Percentiles rank a stretch among this genome's conserved stretches.
phyloP scores from a whole-genome alignment of 257 asterid genomes.

The Handroanthus guayacan region DNA sequence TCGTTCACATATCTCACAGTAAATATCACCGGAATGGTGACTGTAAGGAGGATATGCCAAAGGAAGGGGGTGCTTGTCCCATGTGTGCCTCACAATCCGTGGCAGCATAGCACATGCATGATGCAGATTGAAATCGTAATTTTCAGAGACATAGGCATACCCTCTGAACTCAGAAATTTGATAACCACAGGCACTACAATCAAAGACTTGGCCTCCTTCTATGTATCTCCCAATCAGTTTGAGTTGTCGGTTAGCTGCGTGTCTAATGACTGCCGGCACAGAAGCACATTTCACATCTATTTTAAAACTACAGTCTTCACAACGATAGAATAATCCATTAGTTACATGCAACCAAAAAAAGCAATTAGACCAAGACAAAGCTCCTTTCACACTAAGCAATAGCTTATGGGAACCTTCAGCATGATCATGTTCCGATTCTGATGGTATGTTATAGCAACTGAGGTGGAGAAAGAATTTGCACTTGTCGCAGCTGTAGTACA shows the following conservation, averaged over 20 bases:
- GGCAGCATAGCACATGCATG: neutral
- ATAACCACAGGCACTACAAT: neutral
- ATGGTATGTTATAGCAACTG: neutral
- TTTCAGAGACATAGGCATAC: neutral
- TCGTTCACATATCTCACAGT: neutral
- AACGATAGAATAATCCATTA: neutral
- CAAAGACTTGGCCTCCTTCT: neutral
- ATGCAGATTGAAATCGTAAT: neutral
- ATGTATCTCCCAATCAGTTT: neutral
- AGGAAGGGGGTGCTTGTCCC: neutral
- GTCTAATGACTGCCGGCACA: neutral
- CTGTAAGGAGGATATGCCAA: neutral
- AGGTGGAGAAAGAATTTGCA: neutral
- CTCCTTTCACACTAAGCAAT: neutral
- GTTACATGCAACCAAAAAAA: neutral
- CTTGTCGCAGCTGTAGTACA: neutral
- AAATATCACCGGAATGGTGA: neutral
- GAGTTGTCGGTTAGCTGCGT: neutral
- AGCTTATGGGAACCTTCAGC: neutral
- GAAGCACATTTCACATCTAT: neutral
- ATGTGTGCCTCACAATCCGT: neutral
- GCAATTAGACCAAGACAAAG: neutral
- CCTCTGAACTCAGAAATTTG: neutral
- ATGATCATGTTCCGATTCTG: neutral
- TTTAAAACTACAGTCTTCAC: neutral